phyloP scores from a whole-genome alignment of 495 filamentous ascomycete genomes.

The Penicillium waksmanii region DNA sequence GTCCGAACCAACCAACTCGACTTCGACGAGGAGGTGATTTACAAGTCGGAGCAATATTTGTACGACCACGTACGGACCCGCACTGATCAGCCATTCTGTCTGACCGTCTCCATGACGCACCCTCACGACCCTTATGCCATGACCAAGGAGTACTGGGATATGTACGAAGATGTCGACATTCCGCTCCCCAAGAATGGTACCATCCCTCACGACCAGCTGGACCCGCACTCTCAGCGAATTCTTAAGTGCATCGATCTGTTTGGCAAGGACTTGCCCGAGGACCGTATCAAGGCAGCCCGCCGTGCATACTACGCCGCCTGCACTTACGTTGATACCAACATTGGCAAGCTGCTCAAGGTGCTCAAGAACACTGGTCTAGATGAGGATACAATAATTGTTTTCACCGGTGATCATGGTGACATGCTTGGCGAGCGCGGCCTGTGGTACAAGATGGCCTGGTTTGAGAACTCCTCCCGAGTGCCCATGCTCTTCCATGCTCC shows the following conservation, averaged over 20 bases:
- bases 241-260: slow-evolving; percentile 80
- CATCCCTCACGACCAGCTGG: slow-evolving; percentile 76
- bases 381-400: slow-evolving; percentile 82
- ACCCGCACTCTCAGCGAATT: slow-evolving; percentile 79
- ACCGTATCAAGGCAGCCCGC: slow-evolving; percentile 76
- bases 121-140: slow-evolving; percentile 93
- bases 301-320: slow-evolving; percentile 88
- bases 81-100: slow-evolving; percentile 72
- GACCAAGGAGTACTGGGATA: slow-evolving; percentile 83
- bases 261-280: slow-evolving; percentile 74
- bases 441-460: slow-evolving; percentile 97
- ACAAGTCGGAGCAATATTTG: slow-evolving; percentile 78
- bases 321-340: slow-evolving; percentile 85
- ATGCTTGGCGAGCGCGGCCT: slow-evolving; percentile 89
- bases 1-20: slow-evolving; percentile 91
- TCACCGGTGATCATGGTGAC: slow-evolving; percentile 88
- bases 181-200: slow-evolving; percentile 68
- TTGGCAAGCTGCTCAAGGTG: slow-evolving; percentile 74
- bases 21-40: slow-evolving; percentile 92
- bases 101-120: slow-evolving; percentile 90
- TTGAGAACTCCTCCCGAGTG: slow-evolving; percentile 80
- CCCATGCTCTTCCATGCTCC: slow-evolving; percentile 79
- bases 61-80: slow-evolving; percentile 79
- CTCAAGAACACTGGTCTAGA: slow-evolving; percentile 75
- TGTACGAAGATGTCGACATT: slow-evolving; percentile 86